A percentile compares a stretch with the other conserved stretches of the same genome.
Evolutionary conservation across 148 eudicot genomes (phyloP).

Genomic region (Nepenthes mirabilis): DNA sequence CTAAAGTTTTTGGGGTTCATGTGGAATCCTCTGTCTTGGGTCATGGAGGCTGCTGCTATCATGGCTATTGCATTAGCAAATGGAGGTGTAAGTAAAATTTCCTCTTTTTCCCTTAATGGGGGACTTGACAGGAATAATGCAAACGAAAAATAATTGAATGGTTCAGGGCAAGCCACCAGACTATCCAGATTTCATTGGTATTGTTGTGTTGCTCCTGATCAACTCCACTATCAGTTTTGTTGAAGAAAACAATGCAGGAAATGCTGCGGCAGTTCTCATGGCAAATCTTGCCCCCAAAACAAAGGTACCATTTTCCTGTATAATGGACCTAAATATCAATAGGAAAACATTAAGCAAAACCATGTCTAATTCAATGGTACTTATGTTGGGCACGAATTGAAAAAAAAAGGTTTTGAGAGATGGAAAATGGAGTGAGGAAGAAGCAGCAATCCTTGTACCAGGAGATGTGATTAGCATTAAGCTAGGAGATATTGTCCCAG

Average conservation of each 20-base stretch:
- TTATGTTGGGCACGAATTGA: not conserved
- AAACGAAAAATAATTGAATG: not conserved
- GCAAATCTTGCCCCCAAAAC: slow-evolving; percentile 32
- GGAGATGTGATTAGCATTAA: slow-evolving; percentile 32
- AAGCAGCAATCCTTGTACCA: slow-evolving; percentile 29
- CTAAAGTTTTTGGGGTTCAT: slow-evolving; percentile 36
- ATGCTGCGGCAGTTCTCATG: slow-evolving; percentile 42
- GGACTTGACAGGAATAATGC: not conserved
- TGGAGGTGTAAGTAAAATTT: slow-evolving; percentile 18
- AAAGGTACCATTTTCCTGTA: slow-evolving; percentile 13
- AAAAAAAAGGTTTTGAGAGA: slow-evolving; percentile 20
- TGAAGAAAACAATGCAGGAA: slow-evolving; percentile 41
- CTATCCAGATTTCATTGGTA: slow-evolving; percentile 34
- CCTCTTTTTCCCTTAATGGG: not conserved
- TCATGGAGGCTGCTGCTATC: slow-evolving; percentile 34
- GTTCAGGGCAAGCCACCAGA: slow-evolving; percentile 29
- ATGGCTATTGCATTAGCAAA: slow-evolving; percentile 32
- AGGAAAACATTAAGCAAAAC: not conserved
- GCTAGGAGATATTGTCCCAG: slow-evolving; percentile 33
- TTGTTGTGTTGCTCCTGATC: slow-evolving; percentile 18
- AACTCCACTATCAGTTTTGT: slow-evolving; percentile 37
- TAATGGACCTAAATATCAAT: not conserved
- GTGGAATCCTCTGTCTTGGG: slow-evolving; percentile 47
- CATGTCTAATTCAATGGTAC: not conserved
- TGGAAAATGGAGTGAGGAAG: slow-evolving; percentile 28